Evolutionary conservation across 345 rosid genomes (phyloP).

Genomic region (Lepidium sativum): DNA sequence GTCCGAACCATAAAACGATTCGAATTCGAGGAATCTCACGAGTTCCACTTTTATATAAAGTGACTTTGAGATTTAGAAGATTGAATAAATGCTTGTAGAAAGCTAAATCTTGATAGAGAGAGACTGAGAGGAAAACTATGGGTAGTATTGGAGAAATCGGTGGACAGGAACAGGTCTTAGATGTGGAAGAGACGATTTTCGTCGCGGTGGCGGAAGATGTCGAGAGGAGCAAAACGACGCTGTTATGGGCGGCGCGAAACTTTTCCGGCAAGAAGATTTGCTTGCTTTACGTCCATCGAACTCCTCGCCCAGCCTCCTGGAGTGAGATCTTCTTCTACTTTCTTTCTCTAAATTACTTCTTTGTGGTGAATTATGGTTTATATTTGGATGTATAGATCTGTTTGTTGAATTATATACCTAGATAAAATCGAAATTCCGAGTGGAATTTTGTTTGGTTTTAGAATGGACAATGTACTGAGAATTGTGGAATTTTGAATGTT

Average conservation of each 20-base stretch:
- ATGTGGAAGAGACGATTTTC: conserved; percentile 54
- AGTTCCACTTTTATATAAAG: conserved; percentile 24
- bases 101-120: background rate
- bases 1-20: conserved; percentile 15
- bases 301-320: conserved; percentile 32
- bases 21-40: conserved; percentile 23
- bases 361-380: conserved; percentile 6
- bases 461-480: background rate
- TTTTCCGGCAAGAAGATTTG: conserved; percentile 66
- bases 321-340: conserved; percentile 40
- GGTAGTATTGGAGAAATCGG: conserved; percentile 28
- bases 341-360: background rate
- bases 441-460: background rate
- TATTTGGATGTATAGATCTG: conserved; percentile 4
- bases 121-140: conserved; percentile 20
- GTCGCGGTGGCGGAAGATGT: conserved; percentile 73
- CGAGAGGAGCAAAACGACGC: conserved; percentile 45
- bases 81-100: background rate
- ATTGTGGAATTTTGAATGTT: background rate
- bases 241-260: conserved; percentile 60
- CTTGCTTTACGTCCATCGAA: conserved; percentile 67
- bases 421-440: background rate
- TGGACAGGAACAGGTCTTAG: conserved; percentile 24
- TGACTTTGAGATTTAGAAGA: background rate
- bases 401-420: background rate